Percentiles rank a stretch among this genome's conserved stretches.
Evolutionary conservation across 2,329 filamentous ascomycete species (phyloP).

Genomic region (Monosporascus sp.): DNA sequence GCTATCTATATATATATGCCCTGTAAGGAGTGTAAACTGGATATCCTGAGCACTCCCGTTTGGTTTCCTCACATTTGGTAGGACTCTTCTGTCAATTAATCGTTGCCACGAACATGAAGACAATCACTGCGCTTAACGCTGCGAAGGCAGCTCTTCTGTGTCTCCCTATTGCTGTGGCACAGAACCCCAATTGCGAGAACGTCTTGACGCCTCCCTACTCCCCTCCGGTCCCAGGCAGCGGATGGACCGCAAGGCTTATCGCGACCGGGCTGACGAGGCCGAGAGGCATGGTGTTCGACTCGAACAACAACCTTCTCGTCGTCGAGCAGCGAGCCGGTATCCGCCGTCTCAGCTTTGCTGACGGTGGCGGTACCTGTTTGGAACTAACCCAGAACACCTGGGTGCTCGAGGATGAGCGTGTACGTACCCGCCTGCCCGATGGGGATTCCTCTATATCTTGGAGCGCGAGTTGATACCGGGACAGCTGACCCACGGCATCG

Average conservation of each 20-base stretch:
- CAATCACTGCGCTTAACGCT: neutral
- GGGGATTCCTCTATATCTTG: neutral
- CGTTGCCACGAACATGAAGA: neutral
- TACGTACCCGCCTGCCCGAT: neutral
- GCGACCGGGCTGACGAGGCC: conserved; percentile 19
- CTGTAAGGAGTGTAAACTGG: too few relatives aligned
- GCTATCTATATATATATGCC: too few relatives aligned
- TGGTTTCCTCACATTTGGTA: neutral
- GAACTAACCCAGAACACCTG: conserved; percentile 17
- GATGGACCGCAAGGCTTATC: conserved; percentile 8
- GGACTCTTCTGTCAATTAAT: neutral
- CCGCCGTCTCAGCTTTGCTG: conserved; percentile 26
- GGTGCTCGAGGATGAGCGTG: conserved; percentile 2
- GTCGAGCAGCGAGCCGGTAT: conserved; percentile 27
- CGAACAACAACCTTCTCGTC: conserved; percentile 30
- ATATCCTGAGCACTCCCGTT: neutral
- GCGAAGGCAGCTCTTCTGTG: neutral
- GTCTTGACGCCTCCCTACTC: conserved; percentile 5
- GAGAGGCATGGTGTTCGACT: conserved; percentile 30
- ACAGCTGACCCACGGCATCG: conserved; percentile 52
- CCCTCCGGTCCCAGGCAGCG: conserved; percentile 8
- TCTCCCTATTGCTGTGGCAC: neutral
- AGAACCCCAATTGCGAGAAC: neutral
- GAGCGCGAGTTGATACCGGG: neutral
- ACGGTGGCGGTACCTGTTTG: conserved; percentile 22